Base-by-base conservation (phyloP, 371 early-diverging fungal species). In the Gilbertella persicaria region DNA sequence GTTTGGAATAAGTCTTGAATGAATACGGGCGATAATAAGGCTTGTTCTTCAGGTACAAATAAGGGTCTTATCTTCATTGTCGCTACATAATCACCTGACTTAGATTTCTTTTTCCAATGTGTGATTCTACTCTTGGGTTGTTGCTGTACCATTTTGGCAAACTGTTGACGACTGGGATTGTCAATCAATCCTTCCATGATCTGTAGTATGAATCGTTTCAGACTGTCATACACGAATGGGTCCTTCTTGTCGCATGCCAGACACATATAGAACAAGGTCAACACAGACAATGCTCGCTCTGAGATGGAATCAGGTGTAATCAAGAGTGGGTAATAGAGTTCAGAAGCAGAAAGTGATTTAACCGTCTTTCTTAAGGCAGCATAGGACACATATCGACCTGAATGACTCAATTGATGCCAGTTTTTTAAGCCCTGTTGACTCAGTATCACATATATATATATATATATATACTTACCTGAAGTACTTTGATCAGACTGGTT, bases 171-270 rank as follows among this genome's bases (percentile, higher is more conserved):
- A 10, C 45, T 38, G 4, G 42, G 29, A 21, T n/a, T 40, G 29
- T 55, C 62, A 8, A 51, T 47, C 4, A 65, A 36, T 13, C 65
- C 65, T 29, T 65, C 65, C 8, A 43, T 30, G 1, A 65, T 49
- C 6, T 52, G 45, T 12, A 55, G 19, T 8, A 49, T 21, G 1
- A 60, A 17, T 10, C 45, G 3, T 9, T 33, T 50, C 2, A 38
- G 33, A 16, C 57, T 42, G 6, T 21, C 35, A 0, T 45, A 25
- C 1, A 12, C 25, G 7, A 57, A 38, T 23, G 17, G 4, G 1
- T 41, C 37, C 14, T 51, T 23, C 10, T 26, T 24, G 16, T 13
- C 19, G n/a, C n/a, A n/a, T n/a, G n/a, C n/a, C n/a, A n/a, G n/a
- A n/a, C n/a, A n/a, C n/a, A n/a, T n/a, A n/a, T n/a, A n/a, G 10